These are phyloP conservation scores for Symbiodinium natans DNA, from an alignment of 73 alveolate genomes.

Conservation along the genomic window DNA sequence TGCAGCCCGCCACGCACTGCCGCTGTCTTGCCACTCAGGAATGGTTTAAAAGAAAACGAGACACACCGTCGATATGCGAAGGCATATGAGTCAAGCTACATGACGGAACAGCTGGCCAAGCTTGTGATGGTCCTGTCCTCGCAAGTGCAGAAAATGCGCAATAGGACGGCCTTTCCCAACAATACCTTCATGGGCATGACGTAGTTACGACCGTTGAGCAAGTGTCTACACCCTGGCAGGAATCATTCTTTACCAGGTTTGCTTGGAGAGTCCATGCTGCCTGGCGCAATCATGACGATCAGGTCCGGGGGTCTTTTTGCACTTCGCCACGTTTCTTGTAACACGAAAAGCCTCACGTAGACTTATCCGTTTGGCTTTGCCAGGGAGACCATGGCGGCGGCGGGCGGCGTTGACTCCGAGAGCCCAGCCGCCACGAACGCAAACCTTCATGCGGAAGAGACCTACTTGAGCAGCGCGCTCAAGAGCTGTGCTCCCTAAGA, in stretches of 20 bases:
- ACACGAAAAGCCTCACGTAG: too few relatives aligned
- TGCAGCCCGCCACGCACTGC: too few relatives aligned
- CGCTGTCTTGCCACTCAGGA: too few relatives aligned
- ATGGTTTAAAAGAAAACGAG: slow-evolving; percentile 71
- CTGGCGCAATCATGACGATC: neutral
- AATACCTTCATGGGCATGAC: too few relatives aligned
- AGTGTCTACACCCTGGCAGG: too few relatives aligned
- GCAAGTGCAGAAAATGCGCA: slow-evolving; percentile 63
- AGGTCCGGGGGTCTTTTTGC: neutral
- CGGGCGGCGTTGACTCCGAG: neutral
- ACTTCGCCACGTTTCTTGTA: too few relatives aligned
- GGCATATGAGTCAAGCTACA: slow-evolving; percentile 82
- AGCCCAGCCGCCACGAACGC: neutral
- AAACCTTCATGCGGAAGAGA: neutral
- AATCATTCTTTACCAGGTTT: neutral
- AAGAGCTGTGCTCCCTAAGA: too few relatives aligned
- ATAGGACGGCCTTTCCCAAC: too few relatives aligned
- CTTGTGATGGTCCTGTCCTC: slow-evolving; percentile 61
- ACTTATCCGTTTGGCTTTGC: too few relatives aligned
- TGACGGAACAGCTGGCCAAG: slow-evolving; percentile 91
- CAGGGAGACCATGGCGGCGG: neutral
- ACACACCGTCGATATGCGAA: slow-evolving; percentile 70
- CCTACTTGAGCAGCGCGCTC: neutral
- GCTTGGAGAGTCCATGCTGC: neutral
- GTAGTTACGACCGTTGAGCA: too few relatives aligned